Evolutionary conservation across 2,329 filamentous ascomycete species (phyloP).

Genomic region (Phyllosticta citrichinensis): DNA sequence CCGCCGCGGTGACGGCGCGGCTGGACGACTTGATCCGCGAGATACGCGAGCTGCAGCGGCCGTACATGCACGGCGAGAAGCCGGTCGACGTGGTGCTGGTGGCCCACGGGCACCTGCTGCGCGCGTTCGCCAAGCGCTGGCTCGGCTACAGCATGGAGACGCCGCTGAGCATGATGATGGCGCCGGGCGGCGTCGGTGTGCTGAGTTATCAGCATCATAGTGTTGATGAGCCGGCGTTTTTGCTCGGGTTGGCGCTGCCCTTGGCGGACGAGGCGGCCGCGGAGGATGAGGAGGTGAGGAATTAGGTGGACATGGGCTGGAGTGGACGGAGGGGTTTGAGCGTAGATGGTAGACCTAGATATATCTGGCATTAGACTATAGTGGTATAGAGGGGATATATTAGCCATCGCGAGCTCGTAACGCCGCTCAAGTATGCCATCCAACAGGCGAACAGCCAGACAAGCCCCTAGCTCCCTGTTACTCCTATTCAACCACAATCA

Average conservation of each 20-base stretch:
- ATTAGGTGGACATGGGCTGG: not conserved
- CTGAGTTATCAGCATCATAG: constrained; percentile 75
- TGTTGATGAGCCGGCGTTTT: constrained; percentile 67
- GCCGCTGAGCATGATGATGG: constrained; percentile 62
- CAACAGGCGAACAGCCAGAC: no score
- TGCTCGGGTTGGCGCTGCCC: constrained; percentile 10
- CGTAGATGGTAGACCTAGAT: no score
- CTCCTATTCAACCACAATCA: no score
- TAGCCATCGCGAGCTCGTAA: no score
- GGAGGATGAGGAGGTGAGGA: not conserved
- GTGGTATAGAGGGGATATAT: no score
- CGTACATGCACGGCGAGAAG: constrained; percentile 32
- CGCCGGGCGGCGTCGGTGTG: constrained; percentile 75
- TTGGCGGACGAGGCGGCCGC: not conserved
- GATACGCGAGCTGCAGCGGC: constrained; percentile 53
- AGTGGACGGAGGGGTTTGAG: not conserved
- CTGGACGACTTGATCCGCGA: constrained; percentile 64
- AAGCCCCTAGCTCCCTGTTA: no score
- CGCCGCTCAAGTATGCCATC: no score
- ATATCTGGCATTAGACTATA: no score
- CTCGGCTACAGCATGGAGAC: constrained; percentile 57
- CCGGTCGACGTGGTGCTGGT: constrained; percentile 63
- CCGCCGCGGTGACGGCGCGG: constrained; percentile 57
- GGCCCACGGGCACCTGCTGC: constrained; percentile 74
- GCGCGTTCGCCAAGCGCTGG: constrained; percentile 81